Conservation (phyloP, 2,329 filamentous ascomycete species). For the Fusarium torreyae region DNA sequence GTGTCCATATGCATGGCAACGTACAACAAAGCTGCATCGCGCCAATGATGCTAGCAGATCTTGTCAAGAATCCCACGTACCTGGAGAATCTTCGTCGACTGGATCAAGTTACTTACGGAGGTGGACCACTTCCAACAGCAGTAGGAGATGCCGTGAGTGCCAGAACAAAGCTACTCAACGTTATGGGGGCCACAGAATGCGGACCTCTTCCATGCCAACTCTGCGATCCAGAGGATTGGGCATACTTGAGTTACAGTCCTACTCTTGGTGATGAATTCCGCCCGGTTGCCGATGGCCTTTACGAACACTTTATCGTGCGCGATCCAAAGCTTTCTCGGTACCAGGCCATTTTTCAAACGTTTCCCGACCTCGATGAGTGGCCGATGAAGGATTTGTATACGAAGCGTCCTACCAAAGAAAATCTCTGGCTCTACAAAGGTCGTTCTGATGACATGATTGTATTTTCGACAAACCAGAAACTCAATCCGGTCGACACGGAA, state of each 20-base stretch:
- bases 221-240: slow-evolving; percentile 51
- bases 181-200: slow-evolving; percentile 54
- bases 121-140: slow-evolving; percentile 49
- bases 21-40: slow-evolving; percentile 30
- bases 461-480: slow-evolving; percentile 59
- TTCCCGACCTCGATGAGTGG: slow-evolving; percentile 59
- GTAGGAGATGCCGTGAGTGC: slow-evolving; percentile 51
- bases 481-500: slow-evolving; percentile 59
- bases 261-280: slow-evolving; percentile 42
- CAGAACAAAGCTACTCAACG: slow-evolving; percentile 47
- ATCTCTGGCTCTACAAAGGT: slow-evolving; percentile 56
- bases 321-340: slow-evolving; percentile 43
- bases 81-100: slow-evolving; percentile 40
- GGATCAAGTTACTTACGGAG: slow-evolving; percentile 47
- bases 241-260: slow-evolving; percentile 49
- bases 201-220: slow-evolving; percentile 37
- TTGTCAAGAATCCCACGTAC: slow-evolving; percentile 37
- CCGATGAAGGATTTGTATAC: slow-evolving; percentile 62
- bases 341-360: slow-evolving; percentile 59
- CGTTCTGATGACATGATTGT: slow-evolving; percentile 60
- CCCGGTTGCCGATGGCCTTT: slow-evolving; percentile 44
- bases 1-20: slow-evolving; percentile 32
- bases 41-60: slow-evolving; percentile 42
- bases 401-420: slow-evolving; percentile 52
- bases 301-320: slow-evolving; percentile 54